Conservation (phyloP, 2,329 filamentous ascomycete genomes). For the Epichloe coenophiala region DNA sequence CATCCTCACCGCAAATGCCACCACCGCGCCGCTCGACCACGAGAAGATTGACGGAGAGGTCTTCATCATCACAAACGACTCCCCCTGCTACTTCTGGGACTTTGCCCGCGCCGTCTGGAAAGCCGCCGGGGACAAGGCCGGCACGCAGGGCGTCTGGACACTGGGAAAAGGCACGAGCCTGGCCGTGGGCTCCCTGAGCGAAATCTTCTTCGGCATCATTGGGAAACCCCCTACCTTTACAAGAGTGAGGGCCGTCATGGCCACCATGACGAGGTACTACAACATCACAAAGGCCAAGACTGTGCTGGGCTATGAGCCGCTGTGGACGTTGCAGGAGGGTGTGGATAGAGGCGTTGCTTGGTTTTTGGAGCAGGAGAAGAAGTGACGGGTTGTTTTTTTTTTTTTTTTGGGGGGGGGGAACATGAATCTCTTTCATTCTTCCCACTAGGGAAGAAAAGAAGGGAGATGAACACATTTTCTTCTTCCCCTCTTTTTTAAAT, state of each 20-base stretch:
- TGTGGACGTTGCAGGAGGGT: conserved; percentile 54
- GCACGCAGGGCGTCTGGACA: conserved; percentile 40
- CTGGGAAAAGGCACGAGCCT: conserved; percentile 39
- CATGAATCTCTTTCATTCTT: neutral
- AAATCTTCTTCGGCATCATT: conserved; percentile 35
- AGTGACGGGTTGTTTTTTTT: neutral
- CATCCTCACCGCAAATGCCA: conserved; percentile 42
- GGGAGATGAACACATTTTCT: neutral
- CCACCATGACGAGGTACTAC: conserved; percentile 66
- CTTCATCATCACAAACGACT: conserved; percentile 84
- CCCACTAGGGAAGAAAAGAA: too few species aligned
- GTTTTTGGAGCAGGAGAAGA: conserved; percentile 39
- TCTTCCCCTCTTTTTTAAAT: neutral
- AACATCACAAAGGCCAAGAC: conserved; percentile 62
- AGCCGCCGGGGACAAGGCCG: conserved; percentile 38
- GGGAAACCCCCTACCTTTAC: conserved; percentile 44
- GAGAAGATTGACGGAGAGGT: conserved; percentile 72
- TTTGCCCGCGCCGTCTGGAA: conserved; percentile 68
- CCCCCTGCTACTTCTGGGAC: conserved; percentile 85
- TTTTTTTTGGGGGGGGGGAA: too few species aligned
- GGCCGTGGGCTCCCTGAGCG: conserved; percentile 37
- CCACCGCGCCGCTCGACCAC: conserved; percentile 51
- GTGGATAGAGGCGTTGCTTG: conserved; percentile 39
- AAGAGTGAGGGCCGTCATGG: conserved; percentile 48
- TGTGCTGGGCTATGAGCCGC: conserved; percentile 54